Percentiles rank a stretch among this genome's conserved stretches.
phyloP scores from a whole-genome alignment of 2,329 filamentous ascomycete species.

The Stachybotrys echinatus region DNA sequence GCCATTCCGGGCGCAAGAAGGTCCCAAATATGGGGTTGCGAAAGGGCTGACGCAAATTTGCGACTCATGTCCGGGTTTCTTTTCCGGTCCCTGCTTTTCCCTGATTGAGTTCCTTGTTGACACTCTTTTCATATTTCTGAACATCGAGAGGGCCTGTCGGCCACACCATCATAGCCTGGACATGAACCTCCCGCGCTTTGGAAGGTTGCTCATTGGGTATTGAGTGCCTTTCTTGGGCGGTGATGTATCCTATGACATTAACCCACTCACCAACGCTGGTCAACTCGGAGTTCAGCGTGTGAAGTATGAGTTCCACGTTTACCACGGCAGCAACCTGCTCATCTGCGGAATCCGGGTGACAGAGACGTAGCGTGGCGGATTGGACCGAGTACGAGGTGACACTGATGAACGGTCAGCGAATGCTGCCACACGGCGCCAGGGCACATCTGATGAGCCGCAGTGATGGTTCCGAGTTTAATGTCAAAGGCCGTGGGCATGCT shows the following conservation, averaged over 20 bases:
- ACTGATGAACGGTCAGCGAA: slow-evolving; percentile 30
- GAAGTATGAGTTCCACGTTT: slow-evolving; percentile 66
- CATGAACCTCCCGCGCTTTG: slow-evolving; percentile 24
- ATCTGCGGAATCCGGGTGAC: slow-evolving; percentile 56
- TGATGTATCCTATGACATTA: slow-evolving; percentile 80
- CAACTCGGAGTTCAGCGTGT: slow-evolving; percentile 56
- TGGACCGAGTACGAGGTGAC: slow-evolving; percentile 45
- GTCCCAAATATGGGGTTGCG: no score
- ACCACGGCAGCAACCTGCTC: slow-evolving; percentile 51
- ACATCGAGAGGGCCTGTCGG: slow-evolving; percentile 68
- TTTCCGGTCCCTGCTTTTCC: not conserved
- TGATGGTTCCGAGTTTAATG: slow-evolving; percentile 2
- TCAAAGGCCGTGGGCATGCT: slow-evolving; percentile 24
- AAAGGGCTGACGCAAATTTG: no score
- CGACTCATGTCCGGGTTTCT: no score
- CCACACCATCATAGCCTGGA: slow-evolving; percentile 79
- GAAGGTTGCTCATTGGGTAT: slow-evolving; percentile 2
- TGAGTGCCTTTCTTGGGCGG: slow-evolving; percentile 14
- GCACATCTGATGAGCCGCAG: not conserved
- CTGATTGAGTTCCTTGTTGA: not conserved
- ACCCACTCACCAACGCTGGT: slow-evolving; percentile 77
- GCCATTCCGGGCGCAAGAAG: no score
- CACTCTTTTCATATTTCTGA: slow-evolving; percentile 57
- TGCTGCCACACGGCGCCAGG: not conserved
- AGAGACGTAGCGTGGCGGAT: slow-evolving; percentile 59